Evolutionary conservation across 2,329 filamentous ascomycete species (phyloP).

Genomic region (Pseudomassariella vexata): DNA sequence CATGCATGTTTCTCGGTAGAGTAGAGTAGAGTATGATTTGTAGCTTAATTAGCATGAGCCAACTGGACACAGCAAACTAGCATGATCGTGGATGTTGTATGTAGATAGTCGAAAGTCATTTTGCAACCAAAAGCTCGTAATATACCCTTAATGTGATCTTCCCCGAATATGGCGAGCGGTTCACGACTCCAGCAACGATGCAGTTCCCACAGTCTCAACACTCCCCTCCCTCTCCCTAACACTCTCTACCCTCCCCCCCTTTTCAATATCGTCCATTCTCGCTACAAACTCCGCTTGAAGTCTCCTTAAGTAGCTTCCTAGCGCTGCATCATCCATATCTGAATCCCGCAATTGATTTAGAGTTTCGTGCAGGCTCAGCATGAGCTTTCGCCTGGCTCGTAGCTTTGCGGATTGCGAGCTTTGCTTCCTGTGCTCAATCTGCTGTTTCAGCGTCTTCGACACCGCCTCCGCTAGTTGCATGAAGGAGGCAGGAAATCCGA

Average conservation of each 20-base stretch:
- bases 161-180: too few relatives aligned
- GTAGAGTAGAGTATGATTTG: too few relatives aligned
- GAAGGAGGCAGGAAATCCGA: conserved; percentile 65
- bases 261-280: conserved; percentile 64
- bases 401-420: conserved; percentile 52
- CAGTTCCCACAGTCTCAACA: too few relatives aligned
- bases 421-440: conserved; percentile 52
- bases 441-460: conserved; percentile 53
- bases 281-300: conserved; percentile 71
- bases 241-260: background rate
- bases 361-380: conserved; percentile 68
- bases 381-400: conserved; percentile 62
- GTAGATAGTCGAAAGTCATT: too few relatives aligned
- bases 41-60: too few relatives aligned
- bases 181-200: too few relatives aligned
- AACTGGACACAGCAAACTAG: too few relatives aligned
- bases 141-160: too few relatives aligned
- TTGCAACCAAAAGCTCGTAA: too few relatives aligned
- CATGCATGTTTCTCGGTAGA: too few relatives aligned
- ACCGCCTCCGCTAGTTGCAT: conserved; percentile 64
- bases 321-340: conserved; percentile 55
- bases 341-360: conserved; percentile 63
- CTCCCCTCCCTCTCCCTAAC: background rate
- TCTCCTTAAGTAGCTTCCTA: conserved; percentile 58
- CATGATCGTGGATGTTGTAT: too few relatives aligned